Evolutionary conservation across 1,139 yeast species (phyloP), one percentile per base, ranked within the genome.

Genomic region (Magnusiomyces suaveolens): DNA sequence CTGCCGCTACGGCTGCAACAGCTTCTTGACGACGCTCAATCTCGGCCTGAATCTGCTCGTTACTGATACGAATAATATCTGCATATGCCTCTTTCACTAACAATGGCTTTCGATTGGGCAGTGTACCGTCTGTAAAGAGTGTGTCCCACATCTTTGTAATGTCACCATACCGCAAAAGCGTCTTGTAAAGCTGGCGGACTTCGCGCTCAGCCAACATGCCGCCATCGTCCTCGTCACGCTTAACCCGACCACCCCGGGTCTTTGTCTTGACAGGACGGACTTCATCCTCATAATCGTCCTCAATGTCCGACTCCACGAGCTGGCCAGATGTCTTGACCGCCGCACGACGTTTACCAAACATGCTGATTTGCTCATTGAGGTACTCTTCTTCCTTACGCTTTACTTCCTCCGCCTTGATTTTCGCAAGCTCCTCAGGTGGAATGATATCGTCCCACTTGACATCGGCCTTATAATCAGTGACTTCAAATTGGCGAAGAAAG

Each of bases 391-490:
- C 97, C 48, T 84, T 81, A 54, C 87, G 80, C 67, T 82, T 83
- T 75, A 85, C 84, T 65, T 92, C 98, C 58, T 89, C 96, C 59
- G 87, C 96, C 68, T 94, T 92, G 65, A 94, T 77, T 67, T 87
- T 87, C 56, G 82, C 79, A 59, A 94, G 76, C 69, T 94, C 98
- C 52, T 88, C 96, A 60, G 88, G 94, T 0, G 99, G 99, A 64
- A 94, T 94, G 63, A 94, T 94, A 69, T 94, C 99, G 72, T 94
- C 98, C 99, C 99, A 94, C 62, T 89, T 95, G 57, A 92, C 89
- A 69, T 94, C 97, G 0, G 98, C 97, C 71, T 94, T 94, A 70
- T 90, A 94, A 69, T 94, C 98, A 0, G 98, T 94, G 54, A 94
- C 98, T 70, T 94, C 98, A 69, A 94, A 94, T 70, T 94, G 99